These are phyloP conservation scores for Wickerhamiella cacticola DNA, from an alignment of 805 yeast species.

Conservation along the genomic window DNA sequence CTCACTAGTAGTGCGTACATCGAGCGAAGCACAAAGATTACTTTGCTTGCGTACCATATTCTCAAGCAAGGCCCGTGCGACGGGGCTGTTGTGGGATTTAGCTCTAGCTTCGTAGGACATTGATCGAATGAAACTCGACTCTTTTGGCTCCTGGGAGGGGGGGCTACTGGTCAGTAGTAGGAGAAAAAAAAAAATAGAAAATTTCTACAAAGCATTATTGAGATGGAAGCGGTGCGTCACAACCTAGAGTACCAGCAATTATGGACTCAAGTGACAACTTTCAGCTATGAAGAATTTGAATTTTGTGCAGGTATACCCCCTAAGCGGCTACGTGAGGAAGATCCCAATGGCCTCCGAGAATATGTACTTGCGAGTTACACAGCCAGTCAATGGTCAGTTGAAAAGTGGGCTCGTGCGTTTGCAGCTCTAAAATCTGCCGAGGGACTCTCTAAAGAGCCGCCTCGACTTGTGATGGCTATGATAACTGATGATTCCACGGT, in stretches of 20 bases:
- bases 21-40: constrained; percentile 89
- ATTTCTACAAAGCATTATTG: not conserved
- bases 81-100: constrained; percentile 54
- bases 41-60: constrained; percentile 73
- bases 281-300: constrained; percentile 16
- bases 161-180: no score
- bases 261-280: constrained; percentile 26
- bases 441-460: constrained; percentile 14
- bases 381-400: constrained; percentile 27
- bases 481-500: constrained; percentile 34
- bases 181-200: not conserved
- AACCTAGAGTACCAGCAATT: constrained; percentile 31
- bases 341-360: constrained; percentile 21
- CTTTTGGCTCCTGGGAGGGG: no score
- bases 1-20: constrained; percentile 70
- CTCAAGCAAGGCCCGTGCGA: constrained; percentile 60
- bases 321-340: constrained; percentile 29
- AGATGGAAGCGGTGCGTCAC: constrained; percentile 17
- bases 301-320: constrained; percentile 28
- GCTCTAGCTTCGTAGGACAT: constrained; percentile 54
- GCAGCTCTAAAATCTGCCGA: constrained; percentile 17
- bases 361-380: constrained; percentile 20
- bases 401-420: constrained; percentile 28
- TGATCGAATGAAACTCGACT: not conserved
- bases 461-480: constrained; percentile 32